Percentiles rank a stretch among this genome's conserved stretches.
These are phyloP conservation scores for Pilobolus umbonatus DNA, from an alignment of 192 early-diverging fungal species.

Conservation along the genomic window DNA sequence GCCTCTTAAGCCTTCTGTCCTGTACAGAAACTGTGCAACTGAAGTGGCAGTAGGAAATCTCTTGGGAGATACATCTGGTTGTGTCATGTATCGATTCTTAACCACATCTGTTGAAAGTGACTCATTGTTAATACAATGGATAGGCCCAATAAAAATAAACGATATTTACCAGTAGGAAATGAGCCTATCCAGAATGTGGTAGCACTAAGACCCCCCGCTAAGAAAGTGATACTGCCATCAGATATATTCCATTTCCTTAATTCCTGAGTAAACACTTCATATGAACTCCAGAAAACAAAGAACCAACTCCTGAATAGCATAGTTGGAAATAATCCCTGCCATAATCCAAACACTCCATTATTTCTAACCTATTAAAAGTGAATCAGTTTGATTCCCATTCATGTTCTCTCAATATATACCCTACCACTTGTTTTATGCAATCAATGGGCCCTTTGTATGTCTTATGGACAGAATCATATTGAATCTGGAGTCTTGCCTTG, in stretches of 20 bases:
- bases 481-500: constrained; percentile 68
- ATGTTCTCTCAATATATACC: background rate
- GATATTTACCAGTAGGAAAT: constrained; percentile 31
- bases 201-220: constrained; percentile 81
- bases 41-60: constrained; percentile 53
- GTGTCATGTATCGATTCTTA: constrained; percentile 94
- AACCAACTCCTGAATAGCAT: constrained; percentile 81
- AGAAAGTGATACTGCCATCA: constrained; percentile 62
- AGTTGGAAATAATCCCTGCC: constrained; percentile 80
- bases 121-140: constrained; percentile 7
- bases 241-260: constrained; percentile 46
- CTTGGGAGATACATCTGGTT: constrained; percentile 65
- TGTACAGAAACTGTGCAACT: constrained; percentile 52
- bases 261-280: constrained; percentile 55
- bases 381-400: background rate
- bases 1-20: constrained; percentile 71
- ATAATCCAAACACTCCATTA: constrained; percentile 78
- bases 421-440: constrained; percentile 69
- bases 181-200: constrained; percentile 81
- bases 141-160: background rate
- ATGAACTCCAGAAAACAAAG: constrained; percentile 71
- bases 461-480: constrained; percentile 63
- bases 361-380: constrained; percentile 43
- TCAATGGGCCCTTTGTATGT: constrained; percentile 85
- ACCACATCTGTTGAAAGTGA: constrained; percentile 60